Evolutionary conservation across 768 basidiomycete genomes (phyloP).

Genomic region (Tricholoma sp.): DNA sequence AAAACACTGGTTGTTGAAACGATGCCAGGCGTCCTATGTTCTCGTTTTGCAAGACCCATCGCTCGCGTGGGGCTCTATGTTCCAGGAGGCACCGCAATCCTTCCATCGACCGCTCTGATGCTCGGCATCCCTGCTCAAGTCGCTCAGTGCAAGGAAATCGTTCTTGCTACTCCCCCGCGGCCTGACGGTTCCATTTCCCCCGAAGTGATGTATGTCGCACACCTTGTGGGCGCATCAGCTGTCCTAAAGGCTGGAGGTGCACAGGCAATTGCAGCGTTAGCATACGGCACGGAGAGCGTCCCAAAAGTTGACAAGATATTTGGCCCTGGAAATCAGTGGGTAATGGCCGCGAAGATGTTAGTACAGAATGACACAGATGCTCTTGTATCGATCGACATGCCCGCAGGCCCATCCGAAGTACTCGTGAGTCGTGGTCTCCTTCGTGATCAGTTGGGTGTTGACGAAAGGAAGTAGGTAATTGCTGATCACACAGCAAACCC

Average conservation of each 20-base stretch:
- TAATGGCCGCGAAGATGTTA: constrained; percentile 98
- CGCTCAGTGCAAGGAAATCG: constrained; percentile 87
- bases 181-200: constrained; percentile 90
- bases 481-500: constrained; percentile 85
- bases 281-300: constrained; percentile 92
- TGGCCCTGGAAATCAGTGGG: constrained; percentile 99
- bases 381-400: constrained; percentile 97
- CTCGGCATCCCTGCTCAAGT: constrained; percentile 97
- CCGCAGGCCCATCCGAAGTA: constrained; percentile 96
- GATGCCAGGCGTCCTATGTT: constrained; percentile 96
- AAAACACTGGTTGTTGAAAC: constrained; percentile 82
- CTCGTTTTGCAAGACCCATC: constrained; percentile 93
- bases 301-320: constrained; percentile 99
- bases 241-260: constrained; percentile 95
- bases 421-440: constrained; percentile 53
- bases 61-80: constrained; percentile 95
- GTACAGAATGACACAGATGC: constrained; percentile 99
- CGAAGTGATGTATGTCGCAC: constrained; percentile 96
- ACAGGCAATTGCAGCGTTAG: constrained; percentile 93
- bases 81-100: constrained; percentile 93
- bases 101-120: constrained; percentile 97
- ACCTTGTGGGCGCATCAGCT: constrained; percentile 83
- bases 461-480: constrained; percentile 60
- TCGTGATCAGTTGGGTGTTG: not conserved
- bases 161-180: constrained; percentile 94